phyloP scores from a whole-genome alignment of 192 early-diverging fungal species.

The Rhizophagus sp. region DNA sequence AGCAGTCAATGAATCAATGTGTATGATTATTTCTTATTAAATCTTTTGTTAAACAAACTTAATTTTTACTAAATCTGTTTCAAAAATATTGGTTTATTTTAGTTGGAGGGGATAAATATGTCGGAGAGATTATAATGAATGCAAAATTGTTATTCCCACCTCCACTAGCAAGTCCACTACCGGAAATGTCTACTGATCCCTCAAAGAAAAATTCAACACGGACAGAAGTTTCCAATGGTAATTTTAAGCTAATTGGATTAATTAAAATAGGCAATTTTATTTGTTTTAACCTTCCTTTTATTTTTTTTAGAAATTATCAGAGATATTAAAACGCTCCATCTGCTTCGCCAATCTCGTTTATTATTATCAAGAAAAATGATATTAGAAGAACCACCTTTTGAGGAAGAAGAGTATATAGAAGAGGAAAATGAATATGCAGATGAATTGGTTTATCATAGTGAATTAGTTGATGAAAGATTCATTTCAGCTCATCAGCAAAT shows the following conservation, averaged over 20 bases:
- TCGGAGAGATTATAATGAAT: slow-evolving; percentile 25
- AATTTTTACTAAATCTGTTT: neutral
- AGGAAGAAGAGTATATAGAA: neutral
- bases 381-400: neutral
- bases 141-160: slow-evolving; percentile 23
- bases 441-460: neutral
- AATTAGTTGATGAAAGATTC: neutral
- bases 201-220: neutral
- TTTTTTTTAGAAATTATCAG: neutral
- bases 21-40: slow-evolving; percentile 22
- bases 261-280: neutral
- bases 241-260: neutral
- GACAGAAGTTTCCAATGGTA: neutral
- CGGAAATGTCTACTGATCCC: neutral
- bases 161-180: neutral
- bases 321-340: slow-evolving; percentile 10
- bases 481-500: neutral
- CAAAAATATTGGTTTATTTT: neutral
- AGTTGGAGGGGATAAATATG: slow-evolving; percentile 20
- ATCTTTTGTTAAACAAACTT: neutral
- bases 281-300: neutral
- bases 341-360: slow-evolving; percentile 9
- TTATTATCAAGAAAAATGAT: slow-evolving; percentile 15
- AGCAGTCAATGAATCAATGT: slow-evolving; percentile 37
- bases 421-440: neutral